Percentiles rank a stretch among this genome's conserved stretches.
Conservation (phyloP, 2,329 filamentous ascomycete genomes). For the Talaromyces sp. region DNA sequence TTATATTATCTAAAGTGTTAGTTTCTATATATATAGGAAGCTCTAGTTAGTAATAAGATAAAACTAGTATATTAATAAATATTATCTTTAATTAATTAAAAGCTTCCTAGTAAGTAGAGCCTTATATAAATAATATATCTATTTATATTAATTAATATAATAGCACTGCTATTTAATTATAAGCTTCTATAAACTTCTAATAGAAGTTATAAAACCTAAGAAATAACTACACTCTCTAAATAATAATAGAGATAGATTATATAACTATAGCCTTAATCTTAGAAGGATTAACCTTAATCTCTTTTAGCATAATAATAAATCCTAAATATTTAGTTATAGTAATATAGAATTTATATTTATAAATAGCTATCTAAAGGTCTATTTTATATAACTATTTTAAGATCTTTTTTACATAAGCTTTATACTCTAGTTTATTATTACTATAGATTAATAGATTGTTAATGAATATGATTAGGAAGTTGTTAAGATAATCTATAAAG, state of each 20-base stretch:
- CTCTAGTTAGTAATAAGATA: no score
- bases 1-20: no score
- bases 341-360: not conserved
- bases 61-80: no score
- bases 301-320: not conserved
- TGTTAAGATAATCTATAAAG: not conserved
- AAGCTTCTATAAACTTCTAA: slow-evolving; percentile 21
- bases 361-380: not conserved
- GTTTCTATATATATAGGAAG: no score
- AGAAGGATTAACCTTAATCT: not conserved
- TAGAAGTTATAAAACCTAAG: slow-evolving; percentile 24
- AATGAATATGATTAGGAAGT: not conserved
- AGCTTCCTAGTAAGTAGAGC: no score
- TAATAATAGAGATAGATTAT: not conserved
- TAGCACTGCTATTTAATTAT: not conserved
- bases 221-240: no score
- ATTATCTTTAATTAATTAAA: no score
- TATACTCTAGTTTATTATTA: not conserved
- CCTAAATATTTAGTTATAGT: no score
- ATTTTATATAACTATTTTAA: not conserved
- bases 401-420: not conserved
- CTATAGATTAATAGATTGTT: not conserved
- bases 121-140: not conserved
- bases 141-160: not conserved
- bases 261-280: not conserved